Evolutionary conservation across 345 rosid genomes (phyloP), one percentile per base, ranked within the genome.

Genomic region (Clausena lansium): DNA sequence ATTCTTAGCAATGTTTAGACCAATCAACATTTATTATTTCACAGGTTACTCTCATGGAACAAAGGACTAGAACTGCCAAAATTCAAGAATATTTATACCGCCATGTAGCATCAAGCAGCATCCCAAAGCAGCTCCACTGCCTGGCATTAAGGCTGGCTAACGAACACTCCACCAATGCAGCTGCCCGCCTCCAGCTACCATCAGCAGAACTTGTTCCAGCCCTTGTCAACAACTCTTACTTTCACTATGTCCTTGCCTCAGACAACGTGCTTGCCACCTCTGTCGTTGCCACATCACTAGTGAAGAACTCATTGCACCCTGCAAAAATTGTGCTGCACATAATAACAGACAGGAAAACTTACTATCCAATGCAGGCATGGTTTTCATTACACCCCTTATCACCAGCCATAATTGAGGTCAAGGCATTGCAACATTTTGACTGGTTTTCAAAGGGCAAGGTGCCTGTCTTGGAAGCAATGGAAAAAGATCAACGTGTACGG

Each of bases 281-380:
- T 0, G 99, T 96, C 0, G 99, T 96, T 15, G 97, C 98, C 11
- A 72, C 77, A 41, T 96, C 99, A 3, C 86, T 94, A 8, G 93
- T 90, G 60, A 70, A 83, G 19, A 96, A 94, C 77, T 84, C 98
- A 1, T 76, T 91, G 73, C 84, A 77, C 67, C 98, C 97, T 2
- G 80, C 87, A 13, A 96, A 85, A 78, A 70, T 89, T 32, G 98
- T 94, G 27, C 87, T 96, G 20, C 99, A 96, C 86, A 85, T 96
- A 50, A 91, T 96, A 75, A 96, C 99, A 22, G 99, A 96, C 74
- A 83, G 85, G 88, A 96, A 96, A 80, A 96, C 99, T 19, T 92
- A 86, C 76, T 90, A 90, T 30, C 99, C 99, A 0, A 96, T 96
- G 99, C 99, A 96, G 81, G 98, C 99, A 20, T 96, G 99, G 99